phyloP scores from a whole-genome alignment of 768 basidiomycete species.

The Lentinula guzmanii region DNA sequence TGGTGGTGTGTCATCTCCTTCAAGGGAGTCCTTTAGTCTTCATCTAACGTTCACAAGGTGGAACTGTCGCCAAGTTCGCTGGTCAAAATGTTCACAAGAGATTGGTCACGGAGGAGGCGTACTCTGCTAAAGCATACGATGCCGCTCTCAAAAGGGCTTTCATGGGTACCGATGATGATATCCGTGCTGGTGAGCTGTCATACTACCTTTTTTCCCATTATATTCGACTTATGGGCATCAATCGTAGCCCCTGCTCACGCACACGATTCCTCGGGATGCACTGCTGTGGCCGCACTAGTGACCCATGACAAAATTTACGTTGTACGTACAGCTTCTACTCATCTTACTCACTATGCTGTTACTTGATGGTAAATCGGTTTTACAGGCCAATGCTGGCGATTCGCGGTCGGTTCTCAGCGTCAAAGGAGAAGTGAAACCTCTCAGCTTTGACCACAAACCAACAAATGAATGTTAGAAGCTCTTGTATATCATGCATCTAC shows the following conservation, averaged over 20 bases:
- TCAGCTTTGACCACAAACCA: constrained; percentile 96
- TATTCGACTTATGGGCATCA: constrained; percentile 9
- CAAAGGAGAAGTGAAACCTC: constrained; percentile 79
- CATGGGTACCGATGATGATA: constrained; percentile 90
- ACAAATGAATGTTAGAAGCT: constrained; percentile 64
- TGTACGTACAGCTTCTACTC: constrained; percentile 36
- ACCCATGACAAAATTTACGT: constrained; percentile 81
- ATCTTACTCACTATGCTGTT: constrained; percentile 1
- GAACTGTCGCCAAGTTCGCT: constrained; percentile 80
- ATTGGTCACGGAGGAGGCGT: constrained; percentile 65
- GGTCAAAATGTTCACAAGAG: constrained; percentile 81
- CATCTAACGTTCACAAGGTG: constrained; percentile 39
- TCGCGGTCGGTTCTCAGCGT: constrained; percentile 85
- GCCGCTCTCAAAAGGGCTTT: constrained; percentile 84
- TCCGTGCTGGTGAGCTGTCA: constrained; percentile 63
- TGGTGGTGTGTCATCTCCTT: constrained; percentile 58
- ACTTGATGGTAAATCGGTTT: constrained; percentile 3
- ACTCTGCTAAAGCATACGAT: constrained; percentile 63
- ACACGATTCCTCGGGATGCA: constrained; percentile 93
- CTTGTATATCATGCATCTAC: constrained; percentile 5
- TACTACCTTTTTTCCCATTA: background rate
- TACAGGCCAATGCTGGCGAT: constrained; percentile 95
- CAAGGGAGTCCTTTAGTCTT: constrained; percentile 3
- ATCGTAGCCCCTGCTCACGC: constrained; percentile 73
- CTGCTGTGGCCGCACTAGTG: constrained; percentile 84